Percentiles rank a stretch among this genome's conserved stretches.
Evolutionary conservation across 2,329 filamentous ascomycete species (phyloP).

Genomic region (Aspergillus thermomutatus): DNA sequence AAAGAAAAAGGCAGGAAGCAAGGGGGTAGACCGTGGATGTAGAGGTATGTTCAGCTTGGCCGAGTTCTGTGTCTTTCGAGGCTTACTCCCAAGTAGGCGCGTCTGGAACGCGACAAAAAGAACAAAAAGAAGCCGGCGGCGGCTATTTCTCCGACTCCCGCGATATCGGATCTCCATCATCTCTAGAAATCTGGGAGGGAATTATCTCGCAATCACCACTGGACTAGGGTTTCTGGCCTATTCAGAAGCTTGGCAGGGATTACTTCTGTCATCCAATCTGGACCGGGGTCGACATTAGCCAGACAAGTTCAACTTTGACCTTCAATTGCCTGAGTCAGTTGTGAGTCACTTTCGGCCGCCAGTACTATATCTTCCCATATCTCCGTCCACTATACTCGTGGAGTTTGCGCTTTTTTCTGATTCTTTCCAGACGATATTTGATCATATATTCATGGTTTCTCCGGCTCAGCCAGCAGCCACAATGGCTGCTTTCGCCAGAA

Average conservation of each 20-base stretch:
- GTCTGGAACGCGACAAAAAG: slow-evolving; percentile 16
- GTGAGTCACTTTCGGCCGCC: slow-evolving; percentile 5
- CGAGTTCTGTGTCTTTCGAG: slow-evolving; percentile 10
- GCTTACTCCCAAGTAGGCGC: no score
- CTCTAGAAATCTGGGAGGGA: not conserved
- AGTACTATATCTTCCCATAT: not conserved
- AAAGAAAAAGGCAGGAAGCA: slow-evolving; percentile 16
- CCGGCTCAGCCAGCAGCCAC: slow-evolving; percentile 25
- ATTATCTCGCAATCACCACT: not conserved
- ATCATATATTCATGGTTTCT: slow-evolving; percentile 20
- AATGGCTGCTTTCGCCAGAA: slow-evolving; percentile 34
- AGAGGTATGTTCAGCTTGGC: slow-evolving; percentile 5
- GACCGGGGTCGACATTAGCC: not conserved
- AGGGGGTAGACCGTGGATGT: slow-evolving; percentile 21
- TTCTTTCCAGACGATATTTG: not conserved
- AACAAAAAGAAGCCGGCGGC: slow-evolving; percentile 9
- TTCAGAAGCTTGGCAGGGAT: not conserved
- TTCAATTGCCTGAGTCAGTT: not conserved
- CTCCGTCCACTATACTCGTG: not conserved
- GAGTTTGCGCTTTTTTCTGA: not conserved
- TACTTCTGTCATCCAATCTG: not conserved
- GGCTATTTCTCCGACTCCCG: slow-evolving; percentile 31
- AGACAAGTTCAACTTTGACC: not conserved
- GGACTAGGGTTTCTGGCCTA: not conserved
- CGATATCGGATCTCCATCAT: slow-evolving; percentile 20